A percentile compares a stretch with the other conserved stretches of the same genome.
Evolutionary conservation across 1,284 basidiomycete species (phyloP).

Genomic region (Abortiporus biennis): DNA sequence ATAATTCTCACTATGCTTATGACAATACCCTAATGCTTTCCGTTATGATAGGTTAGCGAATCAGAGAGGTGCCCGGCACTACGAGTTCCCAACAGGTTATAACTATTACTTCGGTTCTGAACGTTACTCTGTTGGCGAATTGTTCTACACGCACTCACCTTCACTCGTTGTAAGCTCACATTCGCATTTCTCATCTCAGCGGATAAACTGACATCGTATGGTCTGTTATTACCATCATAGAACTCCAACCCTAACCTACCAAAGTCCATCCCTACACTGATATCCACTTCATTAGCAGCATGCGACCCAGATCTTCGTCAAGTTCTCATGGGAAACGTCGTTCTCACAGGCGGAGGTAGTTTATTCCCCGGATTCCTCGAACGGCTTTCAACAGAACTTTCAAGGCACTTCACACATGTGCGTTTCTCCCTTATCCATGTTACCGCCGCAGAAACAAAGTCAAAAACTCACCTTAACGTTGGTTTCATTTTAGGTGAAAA

Average conservation of each 20-base stretch:
- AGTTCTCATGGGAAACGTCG: constrained; percentile 87
- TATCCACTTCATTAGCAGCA: constrained; percentile 74
- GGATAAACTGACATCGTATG: too few relatives aligned
- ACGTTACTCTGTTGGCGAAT: constrained; percentile 82
- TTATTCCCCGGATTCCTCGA: constrained; percentile 85
- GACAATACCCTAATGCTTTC: constrained; percentile 1
- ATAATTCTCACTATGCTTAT: not conserved
- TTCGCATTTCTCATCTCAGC: not conserved
- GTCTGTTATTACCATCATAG: constrained; percentile 24
- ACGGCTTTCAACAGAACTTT: constrained; percentile 77
- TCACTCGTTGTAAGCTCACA: constrained; percentile 63
- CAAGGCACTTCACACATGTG: constrained; percentile 75
- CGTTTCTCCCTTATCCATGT: constrained; percentile 27
- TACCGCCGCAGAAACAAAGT: constrained; percentile 6
- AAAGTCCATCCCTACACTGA: constrained; percentile 72
- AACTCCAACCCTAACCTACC: constrained; percentile 64
- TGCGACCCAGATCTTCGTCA: constrained; percentile 93
- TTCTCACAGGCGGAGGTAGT: constrained; percentile 90
- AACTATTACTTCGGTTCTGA: constrained; percentile 81
- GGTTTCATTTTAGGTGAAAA: constrained; percentile 72
- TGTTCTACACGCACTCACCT: constrained; percentile 80
- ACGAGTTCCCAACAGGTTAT: constrained; percentile 97
- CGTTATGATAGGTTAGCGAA: constrained; percentile 3
- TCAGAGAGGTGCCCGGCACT: constrained; percentile 51
- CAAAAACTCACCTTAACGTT: constrained; percentile 8